Conservation (phyloP, 106 monocot species). For the Allium sativum region DNA sequence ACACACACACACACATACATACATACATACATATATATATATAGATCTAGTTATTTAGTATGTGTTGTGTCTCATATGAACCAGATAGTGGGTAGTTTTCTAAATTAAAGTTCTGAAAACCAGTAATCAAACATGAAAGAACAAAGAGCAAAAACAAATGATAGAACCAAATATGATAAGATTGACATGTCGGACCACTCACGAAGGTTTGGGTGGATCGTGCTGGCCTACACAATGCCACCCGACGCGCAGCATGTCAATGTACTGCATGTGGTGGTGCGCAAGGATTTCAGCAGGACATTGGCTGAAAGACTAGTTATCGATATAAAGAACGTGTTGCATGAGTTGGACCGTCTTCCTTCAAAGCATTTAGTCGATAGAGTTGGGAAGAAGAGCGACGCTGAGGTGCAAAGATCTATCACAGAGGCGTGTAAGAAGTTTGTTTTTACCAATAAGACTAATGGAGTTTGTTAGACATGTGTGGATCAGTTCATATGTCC, state of each 20-base stretch:
- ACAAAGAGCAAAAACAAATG: too few species aligned
- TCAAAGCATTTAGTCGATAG: constrained; percentile 6
- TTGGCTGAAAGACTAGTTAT: constrained; percentile 68
- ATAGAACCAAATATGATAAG: constrained; percentile 48
- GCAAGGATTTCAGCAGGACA: constrained; percentile 86
- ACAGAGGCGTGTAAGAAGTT: constrained; percentile 35
- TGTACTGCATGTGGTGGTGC: constrained; percentile 70
- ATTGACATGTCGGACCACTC: constrained; percentile 76
- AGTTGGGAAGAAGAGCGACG: constrained; percentile 8
- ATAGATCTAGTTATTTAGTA: too few species aligned
- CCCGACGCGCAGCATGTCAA: constrained; percentile 76
- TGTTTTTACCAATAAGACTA: constrained; percentile 52
- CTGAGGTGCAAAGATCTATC: constrained; percentile 36
- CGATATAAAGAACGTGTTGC: constrained; percentile 66
- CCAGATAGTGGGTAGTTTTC: too few species aligned
- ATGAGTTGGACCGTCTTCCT: constrained; percentile 52
- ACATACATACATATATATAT: too few species aligned
- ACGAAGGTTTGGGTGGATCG: constrained; percentile 86
- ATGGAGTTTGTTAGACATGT: constrained; percentile 48
- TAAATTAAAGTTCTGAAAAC: too few species aligned
- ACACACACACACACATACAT: too few species aligned
- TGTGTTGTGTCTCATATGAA: too few species aligned
- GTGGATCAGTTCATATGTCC: too few species aligned
- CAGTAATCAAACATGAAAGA: too few species aligned
- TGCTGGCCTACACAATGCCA: constrained; percentile 95